These are phyloP conservation scores for Talinum fruticosum DNA, from an alignment of 148 eudicot genomes.

Conservation along the genomic window DNA sequence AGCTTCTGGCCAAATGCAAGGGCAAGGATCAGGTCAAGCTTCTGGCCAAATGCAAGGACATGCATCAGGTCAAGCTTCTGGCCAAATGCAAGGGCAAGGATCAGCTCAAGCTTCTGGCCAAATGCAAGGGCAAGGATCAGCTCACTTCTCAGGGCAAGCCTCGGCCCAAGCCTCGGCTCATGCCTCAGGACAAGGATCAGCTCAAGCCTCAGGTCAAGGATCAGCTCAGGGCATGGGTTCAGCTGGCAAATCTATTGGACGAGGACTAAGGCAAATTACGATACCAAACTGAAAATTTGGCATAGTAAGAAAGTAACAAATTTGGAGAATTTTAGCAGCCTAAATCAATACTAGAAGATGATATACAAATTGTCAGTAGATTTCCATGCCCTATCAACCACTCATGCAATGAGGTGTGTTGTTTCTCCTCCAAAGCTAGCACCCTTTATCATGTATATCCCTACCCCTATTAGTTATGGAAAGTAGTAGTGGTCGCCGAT, in stretches of 20 bases:
- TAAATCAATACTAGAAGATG: background rate
- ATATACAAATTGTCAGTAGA: too few relatives aligned
- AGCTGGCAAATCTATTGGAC: background rate
- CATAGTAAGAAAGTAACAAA: background rate
- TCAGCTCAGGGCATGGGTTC: too few relatives aligned
- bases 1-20: background rate
- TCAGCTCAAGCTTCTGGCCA: background rate
- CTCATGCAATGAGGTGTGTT: background rate
- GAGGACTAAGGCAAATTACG: background rate
- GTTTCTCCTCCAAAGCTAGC: background rate
- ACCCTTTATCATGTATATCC: too few relatives aligned
- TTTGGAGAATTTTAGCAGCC: background rate
- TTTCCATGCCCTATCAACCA: background rate
- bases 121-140: background rate
- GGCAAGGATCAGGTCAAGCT: too few relatives aligned
- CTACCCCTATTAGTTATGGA: too few relatives aligned
- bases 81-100: background rate
- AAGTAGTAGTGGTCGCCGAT: too few relatives aligned
- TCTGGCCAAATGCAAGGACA: background rate
- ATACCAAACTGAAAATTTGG: too few relatives aligned
- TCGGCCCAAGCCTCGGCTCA: background rate
- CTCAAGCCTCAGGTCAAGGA: too few relatives aligned
- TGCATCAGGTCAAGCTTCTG: background rate
- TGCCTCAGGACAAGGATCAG: too few relatives aligned
- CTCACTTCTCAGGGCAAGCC: too few relatives aligned